Conservation (phyloP, 1,139 yeast genomes). For the Nakaseomyces nivariensis region DNA sequence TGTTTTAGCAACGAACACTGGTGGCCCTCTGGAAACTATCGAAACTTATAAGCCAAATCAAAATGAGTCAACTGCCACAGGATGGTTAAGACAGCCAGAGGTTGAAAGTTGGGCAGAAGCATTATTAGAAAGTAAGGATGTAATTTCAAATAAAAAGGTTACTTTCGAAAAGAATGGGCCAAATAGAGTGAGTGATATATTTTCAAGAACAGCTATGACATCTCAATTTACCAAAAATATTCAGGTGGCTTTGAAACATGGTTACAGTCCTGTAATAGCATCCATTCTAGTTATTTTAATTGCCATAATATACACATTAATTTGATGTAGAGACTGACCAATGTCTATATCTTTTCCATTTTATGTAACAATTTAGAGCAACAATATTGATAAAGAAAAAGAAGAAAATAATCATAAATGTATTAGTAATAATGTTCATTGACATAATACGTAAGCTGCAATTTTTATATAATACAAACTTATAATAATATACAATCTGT, state of each 20-base stretch:
- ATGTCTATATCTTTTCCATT: too few relatives aligned
- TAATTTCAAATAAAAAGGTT: constrained; percentile 28
- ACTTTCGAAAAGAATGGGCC: constrained; percentile 43
- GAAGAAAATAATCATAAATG: neutral
- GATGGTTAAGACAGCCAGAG: constrained; percentile 57
- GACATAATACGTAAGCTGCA: too few relatives aligned
- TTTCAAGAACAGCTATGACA: constrained; percentile 59
- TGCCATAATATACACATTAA: constrained; percentile 11
- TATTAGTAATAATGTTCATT: too few relatives aligned
- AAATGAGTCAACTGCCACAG: constrained; percentile 50
- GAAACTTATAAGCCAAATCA: constrained; percentile 33
- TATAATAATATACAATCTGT: neutral
- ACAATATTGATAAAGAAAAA: neutral
- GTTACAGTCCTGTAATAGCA: constrained; percentile 6
- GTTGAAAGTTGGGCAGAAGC: constrained; percentile 55
- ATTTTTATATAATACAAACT: neutral
- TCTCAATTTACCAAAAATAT: constrained; percentile 37
- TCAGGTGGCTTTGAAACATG: constrained; percentile 15
- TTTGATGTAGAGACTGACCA: neutral
- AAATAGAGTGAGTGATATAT: constrained; percentile 40
- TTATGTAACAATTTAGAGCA: too few relatives aligned
- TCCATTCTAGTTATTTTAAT: constrained; percentile 1
- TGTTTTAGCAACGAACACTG: constrained; percentile 76
- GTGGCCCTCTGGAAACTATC: constrained; percentile 89
- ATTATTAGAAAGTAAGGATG: constrained; percentile 36